Base-by-base conservation (phyloP, 2,329 filamentous ascomycete species). In the Byssochlamys sp. region DNA sequence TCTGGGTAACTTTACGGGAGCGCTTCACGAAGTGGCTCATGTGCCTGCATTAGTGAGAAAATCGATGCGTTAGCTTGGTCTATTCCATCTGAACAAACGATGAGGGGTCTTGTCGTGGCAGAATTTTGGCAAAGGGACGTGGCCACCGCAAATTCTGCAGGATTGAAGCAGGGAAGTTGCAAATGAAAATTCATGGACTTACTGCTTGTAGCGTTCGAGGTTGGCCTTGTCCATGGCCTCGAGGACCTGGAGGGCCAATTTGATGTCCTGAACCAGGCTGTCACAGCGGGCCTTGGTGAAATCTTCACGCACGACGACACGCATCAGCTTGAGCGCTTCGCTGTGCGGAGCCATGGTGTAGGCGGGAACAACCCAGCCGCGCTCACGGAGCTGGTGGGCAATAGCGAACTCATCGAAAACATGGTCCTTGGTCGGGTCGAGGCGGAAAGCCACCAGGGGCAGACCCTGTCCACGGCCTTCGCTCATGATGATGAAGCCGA, bases 321-420 rank as follows among this genome's bases (percentile, higher is more conserved):
- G 86, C 78, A 96, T 84, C 82, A 97, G 87, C 81, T 96, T 95
- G 68, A 96, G 80, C 62, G 85, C 79, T 57, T 89, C 80, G 19
- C 89, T 91, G 70, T 95, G 81, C 19, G 91, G 91, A 0, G 92
- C 92, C 92, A 96, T 96, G 45, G 91, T 97, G 76, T 97, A 97
- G 0, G 92, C 92, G 0, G 92, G 92, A 0, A 96, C 89, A 29
- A 96, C 88, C 92, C 92, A 97, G 50, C 90, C 89, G 33, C 91
- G 84, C 62, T 89, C 85, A 55, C 92, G 87, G 27, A 96, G 83
- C 73, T 91, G 88, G 70, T 95, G 91, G 0, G 92, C 91, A 48
- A 91, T 76, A 0, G 87, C 81, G 60, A 91, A 91, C 73, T 91
- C 88, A 67, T 90, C 87, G 66, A 83, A 90, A 55, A 80, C 74